Base-by-base conservation (phyloP, 2,329 filamentous ascomycete species). In the Tolypocladium endophyticum region DNA sequence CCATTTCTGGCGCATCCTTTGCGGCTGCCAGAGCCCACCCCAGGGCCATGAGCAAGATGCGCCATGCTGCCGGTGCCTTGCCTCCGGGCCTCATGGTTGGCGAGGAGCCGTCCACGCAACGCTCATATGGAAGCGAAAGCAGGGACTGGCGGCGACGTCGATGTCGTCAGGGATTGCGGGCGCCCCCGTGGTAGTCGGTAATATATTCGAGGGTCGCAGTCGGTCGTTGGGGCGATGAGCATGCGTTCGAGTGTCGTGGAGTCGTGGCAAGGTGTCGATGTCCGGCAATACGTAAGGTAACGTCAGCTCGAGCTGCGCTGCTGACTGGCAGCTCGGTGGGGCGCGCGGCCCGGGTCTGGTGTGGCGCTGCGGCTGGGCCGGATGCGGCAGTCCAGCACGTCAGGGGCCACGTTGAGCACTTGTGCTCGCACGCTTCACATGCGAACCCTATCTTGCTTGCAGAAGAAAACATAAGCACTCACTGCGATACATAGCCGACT, bases 1-100 rank as follows among this genome's bases (percentile, higher is more conserved):
- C 79, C 67, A 96, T 81, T 59, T 80, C 79, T 30, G 92, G 92
- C 56, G 79, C 78, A 68, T 86, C 82, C 71, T 87, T 87, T 59
- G 85, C 77, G 64, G 76, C 66, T 65, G 70, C 71, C 65, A 71
- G 62, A 61, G 74, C 73, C 70, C 71, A 75, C 57, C 72, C 62
- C 43, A 76, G 65, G 61, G 79, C 75, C 70, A 43, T 28, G 38
- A 85, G 72, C 70, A 86, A 72, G 71, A 77, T 72, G 69, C 73
- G 77, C 72, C 74, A 74, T 69, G 74, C 75, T 70, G 77, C 76
- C 67, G 74, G 73, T 65, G 76, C 75, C 74, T 74, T 77, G 71
- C 73, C 74, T 73, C 75, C 72, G 69, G 76, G 74, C 79, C 78
- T 84, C 82, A 85, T 85, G 73, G 75, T 81, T 58, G 58, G 57